Evolutionary conservation across 768 basidiomycete species (phyloP), one percentile per base, ranked within the genome.

Genomic region (Boletus subcaerulescens): DNA sequence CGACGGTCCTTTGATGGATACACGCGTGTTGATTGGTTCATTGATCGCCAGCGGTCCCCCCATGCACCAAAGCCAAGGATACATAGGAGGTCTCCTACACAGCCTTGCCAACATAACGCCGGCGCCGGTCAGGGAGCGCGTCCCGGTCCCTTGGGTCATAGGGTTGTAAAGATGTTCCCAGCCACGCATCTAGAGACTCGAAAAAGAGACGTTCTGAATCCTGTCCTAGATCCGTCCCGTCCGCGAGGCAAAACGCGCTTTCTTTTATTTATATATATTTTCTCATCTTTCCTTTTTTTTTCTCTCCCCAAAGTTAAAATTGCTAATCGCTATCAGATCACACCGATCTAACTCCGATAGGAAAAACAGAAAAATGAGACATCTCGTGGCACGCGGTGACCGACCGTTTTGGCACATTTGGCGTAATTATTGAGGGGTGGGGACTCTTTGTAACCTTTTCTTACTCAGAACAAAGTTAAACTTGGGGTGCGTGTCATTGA

Each of bases 261-360:
- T 4, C 5, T 9, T 17, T 58, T 18, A 8, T 18, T 39, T 8
- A 3, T 26, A 7, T 8, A 26, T 29, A 1, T 9, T 29, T 2
- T 29, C 9, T n/a, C n/a, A n/a, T n/a, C n/a, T n/a, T n/a, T n/a
- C n/a, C 6, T 6, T 6, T 6, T 7, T 6, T 7, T 6, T 26
- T 26, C 7, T 26, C 5, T 9, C 26, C 17, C 9, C 10, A 52
- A 62, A 33, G 43, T 14, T 24, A 45, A 13, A 36, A 58, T 55
- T 22, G 51, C 41, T 45, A 57, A 62, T 64, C 61, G 62, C 38
- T 45, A 64, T 60, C 58, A 48, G 53, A 63, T 55, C 48, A 48
- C 26, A 17, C 5, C 51, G 51, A 62, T 62, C 61, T 62, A 62
- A 35, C 53, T 59, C 61, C 61, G 43, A 52, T 55, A 50, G 39